phyloP scores from a whole-genome alignment of 495 filamentous ascomycete genomes.

The Parachaetomium inaequale region DNA sequence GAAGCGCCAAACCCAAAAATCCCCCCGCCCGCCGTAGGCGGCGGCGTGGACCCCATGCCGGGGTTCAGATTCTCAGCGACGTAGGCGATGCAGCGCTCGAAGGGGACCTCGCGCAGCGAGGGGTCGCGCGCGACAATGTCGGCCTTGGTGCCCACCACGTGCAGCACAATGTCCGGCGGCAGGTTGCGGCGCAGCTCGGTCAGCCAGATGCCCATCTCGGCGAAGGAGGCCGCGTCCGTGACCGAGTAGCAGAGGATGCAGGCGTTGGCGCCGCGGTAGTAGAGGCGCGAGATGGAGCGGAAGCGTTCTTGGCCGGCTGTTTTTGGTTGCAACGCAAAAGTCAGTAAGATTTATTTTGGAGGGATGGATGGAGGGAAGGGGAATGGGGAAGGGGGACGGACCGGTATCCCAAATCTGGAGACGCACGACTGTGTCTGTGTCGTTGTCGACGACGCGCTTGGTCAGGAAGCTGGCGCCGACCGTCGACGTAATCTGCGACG shows the following conservation, averaged over 20 bases:
- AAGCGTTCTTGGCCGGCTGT: conserved; percentile 90
- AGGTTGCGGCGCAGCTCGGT: conserved; percentile 71
- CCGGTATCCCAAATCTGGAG: conserved; percentile 89
- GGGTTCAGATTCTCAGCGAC: conserved; percentile 85
- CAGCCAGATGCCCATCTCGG: conserved; percentile 92
- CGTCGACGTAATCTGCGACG: conserved; percentile 66
- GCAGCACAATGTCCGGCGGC: conserved; percentile 73
- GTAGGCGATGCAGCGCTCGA: conserved; percentile 91
- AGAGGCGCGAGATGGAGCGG: conserved; percentile 84
- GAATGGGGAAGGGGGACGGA: conserved; percentile 21
- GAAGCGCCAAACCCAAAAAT: conserved; percentile 16
- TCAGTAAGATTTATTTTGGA: not conserved
- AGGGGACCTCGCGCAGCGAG: conserved; percentile 71
- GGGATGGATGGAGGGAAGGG: not conserved
- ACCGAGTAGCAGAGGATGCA: conserved; percentile 95
- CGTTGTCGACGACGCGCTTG: conserved; percentile 82
- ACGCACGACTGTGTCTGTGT: conserved; percentile 72
- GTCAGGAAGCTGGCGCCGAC: conserved; percentile 93
- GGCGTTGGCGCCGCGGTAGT: conserved; percentile 93
- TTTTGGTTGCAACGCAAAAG: too few species aligned
- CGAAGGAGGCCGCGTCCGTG: conserved; percentile 78
- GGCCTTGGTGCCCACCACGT: conserved; percentile 93
- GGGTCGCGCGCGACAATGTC: conserved; percentile 86
- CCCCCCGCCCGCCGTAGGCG: conserved; percentile 44
- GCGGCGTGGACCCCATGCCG: conserved; percentile 58